Percentiles rank a stretch among this genome's conserved stretches.
Evolutionary conservation across 2,329 filamentous ascomycete genomes (phyloP).

Genomic region (Lachnellula occidentalis): DNA sequence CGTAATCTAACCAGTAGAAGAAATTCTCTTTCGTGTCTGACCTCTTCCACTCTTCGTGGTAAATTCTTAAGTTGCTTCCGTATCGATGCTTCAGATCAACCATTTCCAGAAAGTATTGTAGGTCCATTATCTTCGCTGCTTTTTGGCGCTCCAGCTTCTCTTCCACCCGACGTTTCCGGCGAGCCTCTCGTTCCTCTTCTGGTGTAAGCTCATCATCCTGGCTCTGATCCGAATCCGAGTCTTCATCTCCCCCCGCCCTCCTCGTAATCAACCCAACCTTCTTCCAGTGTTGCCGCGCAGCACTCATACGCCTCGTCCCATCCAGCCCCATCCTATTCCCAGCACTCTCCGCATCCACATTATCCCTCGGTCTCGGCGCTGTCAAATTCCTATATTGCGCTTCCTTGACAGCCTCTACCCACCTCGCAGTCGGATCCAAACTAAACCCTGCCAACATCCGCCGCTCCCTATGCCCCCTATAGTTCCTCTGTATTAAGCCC

Average conservation of each 20-base stretch:
- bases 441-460: slow-evolving; percentile 64
- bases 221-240: slow-evolving; percentile 22
- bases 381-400: slow-evolving; percentile 50
- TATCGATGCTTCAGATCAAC: slow-evolving; percentile 83
- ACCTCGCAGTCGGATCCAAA: slow-evolving; percentile 37
- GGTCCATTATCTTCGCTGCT: slow-evolving; percentile 72
- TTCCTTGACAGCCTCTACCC: slow-evolving; percentile 45
- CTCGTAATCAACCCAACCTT: slow-evolving; percentile 65
- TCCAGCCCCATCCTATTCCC: slow-evolving; percentile 1
- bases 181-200: slow-evolving; percentile 35
- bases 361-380: slow-evolving; percentile 34
- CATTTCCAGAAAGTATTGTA: slow-evolving; percentile 82
- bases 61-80: slow-evolving; percentile 73
- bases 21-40: slow-evolving; percentile 77
- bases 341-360: slow-evolving; percentile 8
- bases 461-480: slow-evolving; percentile 69
- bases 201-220: slow-evolving; percentile 20
- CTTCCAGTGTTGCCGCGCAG: slow-evolving; percentile 67
- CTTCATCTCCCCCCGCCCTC: slow-evolving; percentile 65
- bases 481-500: slow-evolving; percentile 62
- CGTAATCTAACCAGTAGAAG: slow-evolving; percentile 89
- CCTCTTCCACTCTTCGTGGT: slow-evolving; percentile 80
- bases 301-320: slow-evolving; percentile 3
- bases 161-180: slow-evolving; percentile 39
- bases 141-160: slow-evolving; percentile 54